Conservation (phyloP, 768 basidiomycete genomes). For the Podaxis rugospora region DNA sequence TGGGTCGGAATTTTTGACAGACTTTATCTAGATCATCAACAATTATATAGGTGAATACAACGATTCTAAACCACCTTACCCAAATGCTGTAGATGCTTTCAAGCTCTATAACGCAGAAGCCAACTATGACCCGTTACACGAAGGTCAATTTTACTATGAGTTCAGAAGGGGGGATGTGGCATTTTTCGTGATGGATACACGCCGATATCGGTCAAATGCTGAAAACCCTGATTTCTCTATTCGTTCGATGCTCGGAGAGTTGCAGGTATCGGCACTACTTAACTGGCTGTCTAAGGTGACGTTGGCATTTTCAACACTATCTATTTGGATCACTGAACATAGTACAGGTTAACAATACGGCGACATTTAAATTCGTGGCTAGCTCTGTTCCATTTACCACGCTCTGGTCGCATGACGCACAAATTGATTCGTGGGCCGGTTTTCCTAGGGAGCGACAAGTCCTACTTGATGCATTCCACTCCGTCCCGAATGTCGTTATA, state of each 20-base stretch:
- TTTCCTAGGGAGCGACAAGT: conserved; percentile 55
- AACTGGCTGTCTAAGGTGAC: conserved; percentile 57
- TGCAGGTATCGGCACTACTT: conserved; percentile 56
- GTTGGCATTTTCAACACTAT: neutral
- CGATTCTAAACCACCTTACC: conserved; percentile 45
- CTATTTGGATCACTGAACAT: neutral
- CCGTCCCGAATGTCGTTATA: conserved; percentile 67
- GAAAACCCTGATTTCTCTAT: conserved; percentile 31
- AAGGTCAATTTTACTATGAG: conserved; percentile 49
- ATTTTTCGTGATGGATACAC: conserved; percentile 77
- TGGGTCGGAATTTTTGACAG: neutral
- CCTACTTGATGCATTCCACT: conserved; percentile 53
- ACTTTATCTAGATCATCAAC: conserved; percentile 47
- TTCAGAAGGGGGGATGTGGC: conserved; percentile 65
- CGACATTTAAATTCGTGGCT: conserved; percentile 75
- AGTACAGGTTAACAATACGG: conserved; percentile 57
- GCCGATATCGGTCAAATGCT: conserved; percentile 48
- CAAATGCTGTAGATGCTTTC: conserved; percentile 58
- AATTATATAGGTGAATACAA: conserved; percentile 59
- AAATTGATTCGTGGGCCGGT: conserved; percentile 66
- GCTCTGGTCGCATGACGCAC: conserved; percentile 62
- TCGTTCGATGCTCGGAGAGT: conserved; percentile 67
- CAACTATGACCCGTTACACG: conserved; percentile 50
- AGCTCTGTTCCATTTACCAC: conserved; percentile 72
- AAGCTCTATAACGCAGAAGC: conserved; percentile 56